Conservation (phyloP, 208 protist genomes). For the Trypanosoma caninum region DNA sequence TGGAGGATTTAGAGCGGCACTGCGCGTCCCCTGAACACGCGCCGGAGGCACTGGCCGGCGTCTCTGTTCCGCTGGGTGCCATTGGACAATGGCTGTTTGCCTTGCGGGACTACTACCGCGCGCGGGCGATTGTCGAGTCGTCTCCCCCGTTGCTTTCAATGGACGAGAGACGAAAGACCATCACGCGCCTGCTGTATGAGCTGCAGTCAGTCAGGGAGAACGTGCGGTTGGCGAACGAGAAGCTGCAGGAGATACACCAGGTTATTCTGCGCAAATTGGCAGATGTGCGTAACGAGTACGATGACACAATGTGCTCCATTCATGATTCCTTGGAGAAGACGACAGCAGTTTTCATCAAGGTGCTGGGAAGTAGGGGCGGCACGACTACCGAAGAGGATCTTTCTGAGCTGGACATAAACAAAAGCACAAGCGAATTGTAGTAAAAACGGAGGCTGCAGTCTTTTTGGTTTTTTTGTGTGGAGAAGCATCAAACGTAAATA, state of each 20-base stretch:
- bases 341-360: constrained; percentile 47
- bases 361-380: constrained; percentile 6
- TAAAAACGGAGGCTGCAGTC: background rate
- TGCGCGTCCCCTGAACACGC: constrained; percentile 47
- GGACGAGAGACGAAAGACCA: constrained; percentile 21
- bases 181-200: constrained; percentile 38
- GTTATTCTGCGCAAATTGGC: constrained; percentile 30
- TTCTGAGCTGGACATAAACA: background rate
- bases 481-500: background rate
- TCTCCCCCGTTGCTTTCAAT: constrained; percentile 2
- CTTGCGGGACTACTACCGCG: constrained; percentile 57
- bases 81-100: constrained; percentile 64
- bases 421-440: background rate
- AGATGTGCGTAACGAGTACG: constrained; percentile 64
- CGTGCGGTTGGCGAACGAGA: constrained; percentile 28
- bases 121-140: constrained; percentile 42
- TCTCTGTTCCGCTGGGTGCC: constrained; percentile 53
- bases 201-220: constrained; percentile 47
- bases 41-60: constrained; percentile 30
- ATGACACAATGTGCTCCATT: constrained; percentile 75
- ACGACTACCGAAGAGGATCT: constrained; percentile 3
- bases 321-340: constrained; percentile 59
- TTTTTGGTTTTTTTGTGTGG: background rate
- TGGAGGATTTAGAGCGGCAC: constrained; percentile 54
- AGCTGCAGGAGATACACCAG: constrained; percentile 30